phyloP scores from a whole-genome alignment of 2,329 filamentous ascomycete genomes.

The Chalara sp. region DNA sequence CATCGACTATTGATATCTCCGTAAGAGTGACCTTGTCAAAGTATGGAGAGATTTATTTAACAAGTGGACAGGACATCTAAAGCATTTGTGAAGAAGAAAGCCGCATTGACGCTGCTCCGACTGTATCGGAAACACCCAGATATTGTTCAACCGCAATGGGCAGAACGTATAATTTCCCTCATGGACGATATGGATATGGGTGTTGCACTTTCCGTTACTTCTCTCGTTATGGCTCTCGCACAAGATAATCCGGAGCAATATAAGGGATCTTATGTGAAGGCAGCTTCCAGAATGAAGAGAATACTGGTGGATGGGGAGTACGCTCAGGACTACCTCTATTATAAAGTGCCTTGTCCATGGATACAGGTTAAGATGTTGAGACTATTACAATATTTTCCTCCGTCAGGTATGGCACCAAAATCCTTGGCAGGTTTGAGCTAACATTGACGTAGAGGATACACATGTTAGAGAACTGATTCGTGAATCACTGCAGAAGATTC shows the following conservation, averaged over 20 bases:
- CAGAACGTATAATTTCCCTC: slow-evolving; percentile 94
- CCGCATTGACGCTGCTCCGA: slow-evolving; percentile 84
- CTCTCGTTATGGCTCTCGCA: slow-evolving; percentile 85
- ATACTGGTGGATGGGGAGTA: slow-evolving; percentile 89
- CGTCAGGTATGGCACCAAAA: slow-evolving; percentile 60
- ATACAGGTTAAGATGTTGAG: slow-evolving; percentile 91
- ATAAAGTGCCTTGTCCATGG: slow-evolving; percentile 99
- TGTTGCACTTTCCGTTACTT: slow-evolving; percentile 91
- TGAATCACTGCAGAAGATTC: slow-evolving; percentile 82
- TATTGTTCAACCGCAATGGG: slow-evolving; percentile 95
- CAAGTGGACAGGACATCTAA: slow-evolving; percentile 61
- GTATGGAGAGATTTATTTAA: background rate
- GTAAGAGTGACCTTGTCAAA: slow-evolving; percentile 44
- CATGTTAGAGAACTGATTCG: slow-evolving; percentile 88
- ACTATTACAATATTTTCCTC: slow-evolving; percentile 91
- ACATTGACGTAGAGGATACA: slow-evolving; percentile 64
- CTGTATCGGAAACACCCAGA: slow-evolving; percentile 90
- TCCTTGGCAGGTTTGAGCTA: slow-evolving; percentile 4
- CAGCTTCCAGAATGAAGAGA: slow-evolving; percentile 80
- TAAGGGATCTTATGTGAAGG: slow-evolving; percentile 90
- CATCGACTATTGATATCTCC: slow-evolving; percentile 91
- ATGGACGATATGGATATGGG: slow-evolving; percentile 97
- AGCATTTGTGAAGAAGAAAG: slow-evolving; percentile 98
- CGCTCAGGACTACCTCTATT: slow-evolving; percentile 89
- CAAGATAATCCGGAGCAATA: slow-evolving; percentile 95